Evolutionary conservation across 257 asterid species (phyloP).

Genomic region (Paulownia fortunei): DNA sequence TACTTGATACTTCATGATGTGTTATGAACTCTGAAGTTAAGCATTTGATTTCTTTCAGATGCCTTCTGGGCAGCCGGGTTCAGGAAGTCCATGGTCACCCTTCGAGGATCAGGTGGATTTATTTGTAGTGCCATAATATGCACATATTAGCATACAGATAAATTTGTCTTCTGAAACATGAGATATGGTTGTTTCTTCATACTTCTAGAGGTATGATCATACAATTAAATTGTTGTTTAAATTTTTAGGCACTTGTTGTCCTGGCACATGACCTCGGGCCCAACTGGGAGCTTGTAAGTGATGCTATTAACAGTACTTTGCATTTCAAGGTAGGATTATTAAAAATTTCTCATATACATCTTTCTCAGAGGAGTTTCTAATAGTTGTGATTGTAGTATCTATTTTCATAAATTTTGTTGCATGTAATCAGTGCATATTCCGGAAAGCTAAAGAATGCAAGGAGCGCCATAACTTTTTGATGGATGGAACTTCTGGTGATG

Average conservation of each 20-base stretch:
- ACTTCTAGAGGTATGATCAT: constrained; percentile 23
- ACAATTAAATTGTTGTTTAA: constrained; percentile 17
- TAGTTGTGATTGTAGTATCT: background rate
- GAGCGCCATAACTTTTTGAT: constrained; percentile 78
- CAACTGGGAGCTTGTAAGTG: constrained; percentile 98
- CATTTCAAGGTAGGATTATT: constrained; percentile 78
- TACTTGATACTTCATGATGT: constrained; percentile 23
- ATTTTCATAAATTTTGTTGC: constrained; percentile 23
- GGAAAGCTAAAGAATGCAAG: constrained; percentile 94
- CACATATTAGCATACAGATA: constrained; percentile 3
- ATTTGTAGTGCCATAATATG: constrained; percentile 22
- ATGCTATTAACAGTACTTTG: constrained; percentile 86
- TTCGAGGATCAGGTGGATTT: constrained; percentile 89
- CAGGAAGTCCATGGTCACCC: constrained; percentile 84
- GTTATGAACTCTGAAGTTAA: constrained; percentile 28
- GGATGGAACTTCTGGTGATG: constrained; percentile 83
- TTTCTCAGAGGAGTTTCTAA: constrained; percentile 21
- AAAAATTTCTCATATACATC: constrained; percentile 6
- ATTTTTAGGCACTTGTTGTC: constrained; percentile 89
- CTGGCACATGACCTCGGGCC: constrained; percentile 97
- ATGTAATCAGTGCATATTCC: constrained; percentile 71
- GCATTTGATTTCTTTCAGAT: constrained; percentile 56
- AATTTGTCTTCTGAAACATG: constrained; percentile 12
- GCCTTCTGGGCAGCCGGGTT: constrained; percentile 69
- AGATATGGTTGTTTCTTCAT: constrained; percentile 17